Evolutionary conservation across 495 filamentous ascomycete species (phyloP), one percentile per base, ranked within the genome.

Genomic region (Clavariopsis aquatica): DNA sequence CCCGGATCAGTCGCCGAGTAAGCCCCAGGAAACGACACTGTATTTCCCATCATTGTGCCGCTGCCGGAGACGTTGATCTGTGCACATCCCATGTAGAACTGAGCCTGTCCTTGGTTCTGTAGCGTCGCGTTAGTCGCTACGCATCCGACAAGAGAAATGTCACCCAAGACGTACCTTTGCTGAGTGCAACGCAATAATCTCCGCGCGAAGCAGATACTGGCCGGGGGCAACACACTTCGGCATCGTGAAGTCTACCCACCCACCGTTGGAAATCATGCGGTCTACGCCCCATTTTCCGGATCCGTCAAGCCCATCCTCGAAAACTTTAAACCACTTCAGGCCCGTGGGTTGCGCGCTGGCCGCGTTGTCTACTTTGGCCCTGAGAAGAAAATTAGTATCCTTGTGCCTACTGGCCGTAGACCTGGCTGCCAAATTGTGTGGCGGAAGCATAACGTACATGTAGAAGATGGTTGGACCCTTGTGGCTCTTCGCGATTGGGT

Each of bases 11-110:
- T 78, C 45, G 78, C 70, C 69, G 73, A 69, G 72, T 83, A 84
- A 20, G 79, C 79, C 28, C 83, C 83, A 3, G 83, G 84, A 71
- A 85, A 80, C 71, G 75, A 78, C 43, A 85, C 81, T 7, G 82
- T 84, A 57, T 74, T 72, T 0, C 78, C 79, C 4, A 70, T 70
- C 51, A 78, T 77, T 27, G 73, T 72, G 43, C 82, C 81, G 26
- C 74, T 75, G 52, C 81, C 78, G 20, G 76, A 72, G 22, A 84
- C 75, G 62, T 79, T 81, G 72, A 85, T 81, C 72, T 84, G 81
- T 5, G 82, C 83, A 65, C 82, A 84, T n/a, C 72, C 74, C 69
- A 64, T 53, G 28, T 68, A 71, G 38, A 67, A 71, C 28, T 71
- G 68, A 7, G 68, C 69, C 41, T 57, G 49, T 1, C 55, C 41